A percentile compares a stretch with the other conserved stretches of the same genome.
Evolutionary conservation across 495 filamentous ascomycete genomes (phyloP).

Genomic region (Letharia lupina): DNA sequence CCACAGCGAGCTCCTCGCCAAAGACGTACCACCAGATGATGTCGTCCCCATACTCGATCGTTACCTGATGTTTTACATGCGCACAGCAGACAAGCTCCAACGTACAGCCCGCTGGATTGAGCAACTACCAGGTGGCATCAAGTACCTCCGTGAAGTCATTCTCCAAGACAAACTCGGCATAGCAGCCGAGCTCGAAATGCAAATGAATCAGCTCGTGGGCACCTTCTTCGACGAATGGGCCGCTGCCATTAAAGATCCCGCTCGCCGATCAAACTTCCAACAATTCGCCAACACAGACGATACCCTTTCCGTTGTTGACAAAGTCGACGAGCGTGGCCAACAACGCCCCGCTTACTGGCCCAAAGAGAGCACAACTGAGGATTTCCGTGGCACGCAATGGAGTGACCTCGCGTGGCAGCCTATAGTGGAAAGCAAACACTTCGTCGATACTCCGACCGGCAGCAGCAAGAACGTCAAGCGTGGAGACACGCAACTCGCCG

Average conservation of each 20-base stretch:
- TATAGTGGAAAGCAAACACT: slow-evolving; percentile 63
- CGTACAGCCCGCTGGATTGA: slow-evolving; percentile 93
- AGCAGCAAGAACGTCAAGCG: slow-evolving; percentile 68
- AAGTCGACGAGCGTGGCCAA: slow-evolving; percentile 67
- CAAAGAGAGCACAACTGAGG: slow-evolving; percentile 53
- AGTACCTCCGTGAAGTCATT: slow-evolving; percentile 75
- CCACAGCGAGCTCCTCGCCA: slow-evolving; percentile 82
- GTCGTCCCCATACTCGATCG: slow-evolving; percentile 82
- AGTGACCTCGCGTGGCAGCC: slow-evolving; percentile 70
- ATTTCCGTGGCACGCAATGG: slow-evolving; percentile 75
- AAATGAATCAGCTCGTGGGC: slow-evolving; percentile 83
- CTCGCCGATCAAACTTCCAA: slow-evolving; percentile 61
- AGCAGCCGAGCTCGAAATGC: slow-evolving; percentile 71
- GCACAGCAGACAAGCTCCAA: slow-evolving; percentile 90
- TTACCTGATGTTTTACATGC: slow-evolving; percentile 94
- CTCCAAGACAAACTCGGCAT: slow-evolving; percentile 88
- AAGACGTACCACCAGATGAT: slow-evolving; percentile 80
- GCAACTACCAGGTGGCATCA: slow-evolving; percentile 74
- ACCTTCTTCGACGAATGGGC: slow-evolving; percentile 97
- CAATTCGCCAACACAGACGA: slow-evolving; percentile 87
- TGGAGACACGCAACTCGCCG: slow-evolving; percentile 83
- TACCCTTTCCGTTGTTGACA: slow-evolving; percentile 59
- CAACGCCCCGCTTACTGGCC: slow-evolving; percentile 78
- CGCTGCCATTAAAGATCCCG: slow-evolving; percentile 65
- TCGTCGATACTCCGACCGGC: slow-evolving; percentile 64